Percentiles rank a stretch among this genome's conserved stretches.
Conservation (phyloP, 495 filamentous ascomycete genomes). For the Evernia prunastri region DNA sequence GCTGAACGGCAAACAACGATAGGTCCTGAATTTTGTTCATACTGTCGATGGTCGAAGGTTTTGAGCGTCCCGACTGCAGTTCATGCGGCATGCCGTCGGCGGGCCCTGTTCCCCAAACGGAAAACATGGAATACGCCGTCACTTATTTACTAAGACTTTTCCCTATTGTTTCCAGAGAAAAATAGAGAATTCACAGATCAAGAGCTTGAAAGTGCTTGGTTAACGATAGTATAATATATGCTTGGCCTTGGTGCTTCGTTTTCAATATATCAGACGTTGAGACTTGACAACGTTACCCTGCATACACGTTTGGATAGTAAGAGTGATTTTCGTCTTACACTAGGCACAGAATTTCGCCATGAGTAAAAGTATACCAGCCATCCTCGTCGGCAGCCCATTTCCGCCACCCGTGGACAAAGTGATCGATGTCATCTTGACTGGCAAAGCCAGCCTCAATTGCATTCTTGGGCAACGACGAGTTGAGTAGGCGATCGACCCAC, state of each 20-base stretch:
- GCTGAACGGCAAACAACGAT: too few relatives aligned
- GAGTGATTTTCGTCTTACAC: background rate
- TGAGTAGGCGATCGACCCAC: constrained; percentile 40
- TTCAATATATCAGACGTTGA: too few relatives aligned
- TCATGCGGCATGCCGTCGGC: too few relatives aligned
- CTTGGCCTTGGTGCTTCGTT: background rate
- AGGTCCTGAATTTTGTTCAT: too few relatives aligned
- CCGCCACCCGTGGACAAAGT: constrained; percentile 37
- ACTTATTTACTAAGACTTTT: too few relatives aligned
- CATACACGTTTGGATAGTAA: background rate
- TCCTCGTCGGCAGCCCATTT: constrained; percentile 42
- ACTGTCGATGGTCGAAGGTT: too few relatives aligned
- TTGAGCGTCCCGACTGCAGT: too few relatives aligned
- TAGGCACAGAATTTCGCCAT: constrained; percentile 50
- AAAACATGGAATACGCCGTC: too few relatives aligned
- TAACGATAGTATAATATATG: background rate
- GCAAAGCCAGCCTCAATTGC: constrained; percentile 36
- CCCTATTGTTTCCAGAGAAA: too few relatives aligned
- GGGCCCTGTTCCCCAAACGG: too few relatives aligned
- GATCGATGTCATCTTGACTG: constrained; percentile 38
- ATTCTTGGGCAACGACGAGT: constrained; percentile 37
- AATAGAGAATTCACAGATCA: too few relatives aligned
- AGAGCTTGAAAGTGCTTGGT: too few relatives aligned
- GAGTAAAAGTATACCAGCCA: constrained; percentile 46
- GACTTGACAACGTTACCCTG: background rate